Evolutionary conservation across 2,329 filamentous ascomycete species (phyloP).

Genomic region (Colletotrichum sp.): DNA sequence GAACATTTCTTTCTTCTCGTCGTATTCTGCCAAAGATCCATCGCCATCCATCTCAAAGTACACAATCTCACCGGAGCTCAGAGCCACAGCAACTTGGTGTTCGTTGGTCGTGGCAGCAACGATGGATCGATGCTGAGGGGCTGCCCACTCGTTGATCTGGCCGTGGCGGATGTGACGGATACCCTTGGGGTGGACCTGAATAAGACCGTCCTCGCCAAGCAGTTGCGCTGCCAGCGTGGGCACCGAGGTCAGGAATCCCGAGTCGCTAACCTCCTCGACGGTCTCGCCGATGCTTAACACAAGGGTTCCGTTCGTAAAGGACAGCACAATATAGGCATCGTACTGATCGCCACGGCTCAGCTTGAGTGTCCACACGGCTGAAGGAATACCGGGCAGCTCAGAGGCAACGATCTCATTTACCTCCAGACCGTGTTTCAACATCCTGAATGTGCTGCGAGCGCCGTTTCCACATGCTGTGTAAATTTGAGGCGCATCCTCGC

Average conservation of each 20-base stretch:
- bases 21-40: constrained; percentile 88
- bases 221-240: constrained; percentile 93
- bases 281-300: constrained; percentile 96
- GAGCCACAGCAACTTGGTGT: constrained; percentile 87
- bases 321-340: constrained; percentile 95
- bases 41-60: constrained; percentile 98
- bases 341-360: constrained; percentile 80
- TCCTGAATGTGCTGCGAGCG: constrained; percentile 88
- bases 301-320: constrained; percentile 86
- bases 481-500: constrained; percentile 95
- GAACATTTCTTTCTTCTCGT: constrained; percentile 94
- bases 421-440: constrained; percentile 88
- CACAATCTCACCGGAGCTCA: constrained; percentile 95
- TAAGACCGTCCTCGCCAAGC: constrained; percentile 88
- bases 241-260: constrained; percentile 87
- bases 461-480: constrained; percentile 91
- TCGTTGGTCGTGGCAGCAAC: constrained; percentile 94
- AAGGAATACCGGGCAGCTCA: constrained; percentile 85
- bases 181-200: constrained; percentile 96
- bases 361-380: constrained; percentile 95
- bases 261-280: constrained; percentile 93
- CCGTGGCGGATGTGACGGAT: constrained; percentile 86
- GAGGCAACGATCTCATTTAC: constrained; percentile 97
- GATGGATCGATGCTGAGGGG: constrained; percentile 92
- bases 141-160: constrained; percentile 89